Evolutionary conservation across 495 filamentous ascomycete species (phyloP).

Genomic region (Parathielavia hyrcaniae): DNA sequence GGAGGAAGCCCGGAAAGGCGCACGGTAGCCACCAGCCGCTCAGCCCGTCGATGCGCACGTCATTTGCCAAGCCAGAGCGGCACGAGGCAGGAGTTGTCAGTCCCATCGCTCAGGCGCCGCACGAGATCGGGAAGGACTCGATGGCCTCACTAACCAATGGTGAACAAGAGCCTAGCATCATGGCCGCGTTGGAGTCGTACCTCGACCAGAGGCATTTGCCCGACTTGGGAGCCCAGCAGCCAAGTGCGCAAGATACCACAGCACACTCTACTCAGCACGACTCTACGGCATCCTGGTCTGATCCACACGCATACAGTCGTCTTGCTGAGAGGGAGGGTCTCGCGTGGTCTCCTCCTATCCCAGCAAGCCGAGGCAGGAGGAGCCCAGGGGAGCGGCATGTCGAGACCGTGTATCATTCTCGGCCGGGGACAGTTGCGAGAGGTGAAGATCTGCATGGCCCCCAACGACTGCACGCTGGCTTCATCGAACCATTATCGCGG

Average conservation of each 20-base stretch:
- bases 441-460: neutral
- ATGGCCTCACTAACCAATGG: neutral
- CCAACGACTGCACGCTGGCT: constrained; percentile 4
- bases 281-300: neutral
- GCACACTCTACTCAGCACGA: neutral
- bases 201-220: constrained; percentile 11
- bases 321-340: neutral
- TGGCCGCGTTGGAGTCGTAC: constrained; percentile 25
- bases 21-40: constrained; percentile 26
- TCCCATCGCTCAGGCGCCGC: neutral
- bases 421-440: constrained; percentile 1
- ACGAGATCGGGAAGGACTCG: neutral
- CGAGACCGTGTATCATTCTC: constrained; percentile 10
- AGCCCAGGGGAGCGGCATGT: neutral
- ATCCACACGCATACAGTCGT: neutral
- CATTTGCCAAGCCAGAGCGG: constrained; percentile 5
- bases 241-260: constrained; percentile 10
- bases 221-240: neutral
- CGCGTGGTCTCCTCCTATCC: neutral
- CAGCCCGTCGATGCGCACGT: constrained; percentile 12
- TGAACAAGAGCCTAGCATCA: constrained; percentile 13
- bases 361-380: constrained; percentile 1
- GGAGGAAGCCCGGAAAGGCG: constrained; percentile 27
- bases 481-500: constrained; percentile 6
- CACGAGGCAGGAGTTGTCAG: neutral